phyloP scores from a whole-genome alignment of 306 rosid genomes.

The Dalbergia cultrata region DNA sequence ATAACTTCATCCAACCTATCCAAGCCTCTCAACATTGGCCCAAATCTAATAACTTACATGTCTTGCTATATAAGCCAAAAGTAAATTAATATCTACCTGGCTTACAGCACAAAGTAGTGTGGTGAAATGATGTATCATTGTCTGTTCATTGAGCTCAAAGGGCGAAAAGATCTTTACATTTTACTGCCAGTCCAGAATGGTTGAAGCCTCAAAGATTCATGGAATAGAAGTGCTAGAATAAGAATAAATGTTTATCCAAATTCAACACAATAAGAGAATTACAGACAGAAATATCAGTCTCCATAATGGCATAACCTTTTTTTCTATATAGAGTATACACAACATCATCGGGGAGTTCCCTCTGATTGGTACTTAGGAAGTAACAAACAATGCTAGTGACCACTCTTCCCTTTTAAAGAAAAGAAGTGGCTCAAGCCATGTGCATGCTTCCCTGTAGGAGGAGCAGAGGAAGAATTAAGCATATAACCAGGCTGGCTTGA shows the following conservation, averaged over 20 bases:
- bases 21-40: too few species aligned
- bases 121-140: not conserved
- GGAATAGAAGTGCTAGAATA: constrained; percentile 33
- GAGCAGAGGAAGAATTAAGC: constrained; percentile 57
- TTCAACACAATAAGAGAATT: constrained; percentile 26
- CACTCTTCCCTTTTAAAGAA: constrained; percentile 62
- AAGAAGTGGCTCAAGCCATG: constrained; percentile 68
- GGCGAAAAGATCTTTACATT: not conserved
- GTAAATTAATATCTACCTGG: not conserved
- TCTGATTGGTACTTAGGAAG: constrained; percentile 36
- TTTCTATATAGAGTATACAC: constrained; percentile 42
- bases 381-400: constrained; percentile 51
- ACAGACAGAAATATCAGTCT: not conserved
- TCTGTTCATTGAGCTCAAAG: not conserved
- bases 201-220: not conserved
- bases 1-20: too few species aligned
- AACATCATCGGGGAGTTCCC: constrained; percentile 50
- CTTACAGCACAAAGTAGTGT: not conserved
- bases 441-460: constrained; percentile 66
- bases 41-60: too few species aligned
- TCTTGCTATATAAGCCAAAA: not conserved
- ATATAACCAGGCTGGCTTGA: constrained; percentile 51
- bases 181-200: not conserved
- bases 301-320: not conserved
- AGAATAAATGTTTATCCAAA: constrained; percentile 13